A percentile compares a stretch with the other conserved stretches of the same genome.
phyloP scores from a whole-genome alignment of 2,329 filamentous ascomycete species.

The Aspergillus nomiae region DNA sequence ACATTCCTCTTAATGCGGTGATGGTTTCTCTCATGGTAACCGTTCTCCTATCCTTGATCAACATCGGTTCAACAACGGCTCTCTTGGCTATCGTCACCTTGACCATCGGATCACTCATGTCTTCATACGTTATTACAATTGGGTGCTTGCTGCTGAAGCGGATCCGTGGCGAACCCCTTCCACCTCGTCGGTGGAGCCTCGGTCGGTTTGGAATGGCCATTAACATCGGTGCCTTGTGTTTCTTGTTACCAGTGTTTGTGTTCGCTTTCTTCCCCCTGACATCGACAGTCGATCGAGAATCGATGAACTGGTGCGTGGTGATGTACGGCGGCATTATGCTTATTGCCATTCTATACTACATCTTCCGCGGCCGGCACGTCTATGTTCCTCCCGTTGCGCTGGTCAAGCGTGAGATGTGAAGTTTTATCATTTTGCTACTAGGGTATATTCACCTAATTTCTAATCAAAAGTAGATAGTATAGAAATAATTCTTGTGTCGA shows the following conservation, averaged over 20 bases:
- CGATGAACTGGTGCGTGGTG: slow-evolving; percentile 44
- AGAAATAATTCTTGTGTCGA: neutral
- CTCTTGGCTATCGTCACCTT: slow-evolving; percentile 59
- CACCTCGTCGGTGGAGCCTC: slow-evolving; percentile 36
- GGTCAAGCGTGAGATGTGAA: slow-evolving; percentile 22
- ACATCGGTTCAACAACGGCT: slow-evolving; percentile 54
- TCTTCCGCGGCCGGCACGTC: slow-evolving; percentile 33
- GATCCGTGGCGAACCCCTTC: slow-evolving; percentile 32
- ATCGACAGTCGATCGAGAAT: slow-evolving; percentile 24
- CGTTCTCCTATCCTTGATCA: slow-evolving; percentile 50
- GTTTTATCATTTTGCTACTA: neutral
- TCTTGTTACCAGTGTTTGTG: slow-evolving; percentile 34
- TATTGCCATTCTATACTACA: slow-evolving; percentile 40
- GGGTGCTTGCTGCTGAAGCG: slow-evolving; percentile 39
- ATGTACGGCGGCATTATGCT: slow-evolving; percentile 42
- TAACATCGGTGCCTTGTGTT: slow-evolving; percentile 39
- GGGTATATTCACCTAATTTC: neutral
- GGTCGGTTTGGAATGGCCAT: slow-evolving; percentile 35
- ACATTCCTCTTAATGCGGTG: slow-evolving; percentile 43
- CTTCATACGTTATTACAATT: slow-evolving; percentile 53
- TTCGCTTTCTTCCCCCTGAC: slow-evolving; percentile 43
- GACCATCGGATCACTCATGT: slow-evolving; percentile 52
- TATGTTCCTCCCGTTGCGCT: slow-evolving; percentile 34
- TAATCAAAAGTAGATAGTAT: neutral
- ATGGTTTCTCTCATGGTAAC: slow-evolving; percentile 34